These are phyloP conservation scores for Bolboschoenus planiculmis DNA, from an alignment of 176 grass and related monocot species.

Conservation along the genomic window DNA sequence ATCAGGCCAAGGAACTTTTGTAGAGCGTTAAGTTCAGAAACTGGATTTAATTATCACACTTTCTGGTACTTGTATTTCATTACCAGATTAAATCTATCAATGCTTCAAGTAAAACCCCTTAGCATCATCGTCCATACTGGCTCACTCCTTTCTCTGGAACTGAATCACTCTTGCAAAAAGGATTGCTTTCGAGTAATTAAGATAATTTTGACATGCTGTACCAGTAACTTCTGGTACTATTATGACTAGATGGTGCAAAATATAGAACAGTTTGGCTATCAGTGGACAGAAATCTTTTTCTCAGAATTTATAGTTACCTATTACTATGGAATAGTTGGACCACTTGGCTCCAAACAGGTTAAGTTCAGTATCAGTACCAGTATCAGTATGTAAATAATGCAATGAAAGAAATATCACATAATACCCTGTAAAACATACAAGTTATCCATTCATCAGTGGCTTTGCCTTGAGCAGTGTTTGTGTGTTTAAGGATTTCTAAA, in stretches of 20 bases:
- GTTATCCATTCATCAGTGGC: no score
- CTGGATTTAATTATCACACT: conserved; percentile 29
- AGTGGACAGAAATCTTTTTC: no score
- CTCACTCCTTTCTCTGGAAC: conserved; percentile 70
- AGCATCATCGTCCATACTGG: conserved; percentile 60
- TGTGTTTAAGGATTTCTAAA: not conserved
- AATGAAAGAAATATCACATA: no score
- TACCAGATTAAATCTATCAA: conserved; percentile 73
- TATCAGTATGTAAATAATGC: not conserved
- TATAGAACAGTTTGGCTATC: not conserved
- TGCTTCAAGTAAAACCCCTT: conserved; percentile 58
- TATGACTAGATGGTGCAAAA: not conserved
- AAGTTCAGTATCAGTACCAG: not conserved
- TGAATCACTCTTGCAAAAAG: conserved; percentile 54
- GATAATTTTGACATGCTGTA: not conserved
- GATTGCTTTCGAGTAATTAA: not conserved
- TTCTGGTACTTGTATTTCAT: conserved; percentile 91
- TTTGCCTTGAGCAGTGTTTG: not conserved
- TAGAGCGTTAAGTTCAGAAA: not conserved
- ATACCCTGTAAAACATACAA: no score
- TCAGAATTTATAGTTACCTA: no score
- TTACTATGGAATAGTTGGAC: no score
- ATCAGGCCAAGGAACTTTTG: not conserved
- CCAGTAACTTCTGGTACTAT: not conserved
- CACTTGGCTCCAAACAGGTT: not conserved